Percentiles rank a stretch among this genome's conserved stretches.
Conservation (phyloP, 306 rosid genomes). For the Dalbergia cochinchinensis region DNA sequence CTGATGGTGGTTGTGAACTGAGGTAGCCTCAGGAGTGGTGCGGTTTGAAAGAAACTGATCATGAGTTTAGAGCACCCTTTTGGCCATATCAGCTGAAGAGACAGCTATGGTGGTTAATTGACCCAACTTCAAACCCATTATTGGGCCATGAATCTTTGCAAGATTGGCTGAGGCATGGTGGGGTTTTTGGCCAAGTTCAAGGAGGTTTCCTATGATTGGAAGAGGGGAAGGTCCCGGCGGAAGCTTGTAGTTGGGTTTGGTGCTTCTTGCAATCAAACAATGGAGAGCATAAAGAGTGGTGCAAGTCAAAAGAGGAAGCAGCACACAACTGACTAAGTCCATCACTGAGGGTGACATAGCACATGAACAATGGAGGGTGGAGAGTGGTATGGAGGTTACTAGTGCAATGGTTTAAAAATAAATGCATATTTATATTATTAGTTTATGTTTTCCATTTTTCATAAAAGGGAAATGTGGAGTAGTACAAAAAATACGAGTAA, state of each 20-base stretch:
- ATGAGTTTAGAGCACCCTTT: conserved; percentile 48
- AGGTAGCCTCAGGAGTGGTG: not conserved
- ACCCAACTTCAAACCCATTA: conserved; percentile 39
- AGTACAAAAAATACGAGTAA: too few relatives aligned
- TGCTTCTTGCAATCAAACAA: not conserved
- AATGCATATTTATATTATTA: not conserved
- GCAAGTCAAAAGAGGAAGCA: not conserved
- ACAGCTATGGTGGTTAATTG: conserved; percentile 48
- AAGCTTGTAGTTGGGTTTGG: not conserved
- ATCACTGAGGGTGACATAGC: not conserved
- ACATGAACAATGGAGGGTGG: not conserved
- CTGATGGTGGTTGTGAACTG: conserved; percentile 10
- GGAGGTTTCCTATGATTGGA: conserved; percentile 29
- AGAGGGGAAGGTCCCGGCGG: conserved; percentile 15
- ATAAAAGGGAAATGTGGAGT: too few relatives aligned
- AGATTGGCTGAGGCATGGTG: conserved; percentile 3
- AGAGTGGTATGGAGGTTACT: not conserved
- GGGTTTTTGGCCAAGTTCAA: conserved; percentile 16
- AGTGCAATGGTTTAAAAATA: not conserved
- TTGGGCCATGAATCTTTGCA: conserved; percentile 16
- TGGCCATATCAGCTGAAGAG: conserved; percentile 47
- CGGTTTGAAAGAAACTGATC: conserved; percentile 48
- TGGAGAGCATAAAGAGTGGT: not conserved
- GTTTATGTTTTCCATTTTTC: too few relatives aligned
- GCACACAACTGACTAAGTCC: not conserved